Evolutionary conservation across 2,329 filamentous ascomycete genomes (phyloP), one percentile per base, ranked within the genome.

Genomic region (Didymosphaeria variabile): DNA sequence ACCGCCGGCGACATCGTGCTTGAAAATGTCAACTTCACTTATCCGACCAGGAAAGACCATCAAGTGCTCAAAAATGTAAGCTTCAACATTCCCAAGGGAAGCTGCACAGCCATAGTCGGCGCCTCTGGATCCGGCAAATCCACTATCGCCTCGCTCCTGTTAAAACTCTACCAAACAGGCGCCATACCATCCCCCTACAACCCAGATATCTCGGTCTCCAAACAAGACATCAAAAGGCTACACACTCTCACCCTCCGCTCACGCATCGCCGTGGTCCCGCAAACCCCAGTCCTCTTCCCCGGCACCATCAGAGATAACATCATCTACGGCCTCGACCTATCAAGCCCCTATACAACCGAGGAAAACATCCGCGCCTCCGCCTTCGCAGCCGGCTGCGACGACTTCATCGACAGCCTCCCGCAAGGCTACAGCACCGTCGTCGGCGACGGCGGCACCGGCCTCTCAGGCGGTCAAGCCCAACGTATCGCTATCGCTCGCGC

Each of bases 71-170:
- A 83, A 10, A 81, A 86, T 23, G 75, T 97, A n/a, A 88, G 83
- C n/a, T 80, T 97, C 8, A 80, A 78, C 0, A 86, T 97, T 55
- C 73, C 82, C 1, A 77, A 85, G 0, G 88, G 89, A 23, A 87
- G 86, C 4, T 91, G 87, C 66, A 89, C 89, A 0, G 93, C 92
- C 2, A 87, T 98, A 21, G 93, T 96, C 2, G 94, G 94, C 0
- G 81, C 86, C 0, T 97, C 93, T 0, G 94, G 95, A 0, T 92
- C 90, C n/a, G 94, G 95, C 0, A 98, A 99, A 79, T 94, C 91
- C 15, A 97, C 94, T 0, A 84, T 97, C 38, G 85, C 90, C 0
- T 87, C 90, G 0, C 80, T 98, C 0, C 82, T 98, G 0, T 80
- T 96, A 4, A 87, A 90, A 0, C 82, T 97, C 0, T 93, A 95